These are phyloP conservation scores for Deinandra increscens DNA, from an alignment of 129 eudicot species.

Conservation along the genomic window DNA sequence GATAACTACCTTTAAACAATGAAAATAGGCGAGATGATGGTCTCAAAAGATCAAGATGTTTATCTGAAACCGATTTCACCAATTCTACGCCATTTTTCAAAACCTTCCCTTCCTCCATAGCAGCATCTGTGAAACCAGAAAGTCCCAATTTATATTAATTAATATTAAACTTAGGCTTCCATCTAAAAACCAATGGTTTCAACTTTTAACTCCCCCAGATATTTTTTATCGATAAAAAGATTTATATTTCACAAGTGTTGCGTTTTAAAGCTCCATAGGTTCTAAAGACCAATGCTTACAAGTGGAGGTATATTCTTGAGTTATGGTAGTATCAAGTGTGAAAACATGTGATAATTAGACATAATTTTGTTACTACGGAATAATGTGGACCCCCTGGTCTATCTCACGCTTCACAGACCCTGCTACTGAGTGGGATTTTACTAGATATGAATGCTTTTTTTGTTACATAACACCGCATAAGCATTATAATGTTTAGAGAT, in stretches of 20 bases:
- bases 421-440: too few relatives aligned
- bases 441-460: neutral
- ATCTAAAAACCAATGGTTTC: slow-evolving; percentile 5
- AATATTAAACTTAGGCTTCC: slow-evolving; percentile 2
- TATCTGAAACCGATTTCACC: slow-evolving; percentile 75
- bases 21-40: slow-evolving; percentile 77
- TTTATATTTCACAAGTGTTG: neutral
- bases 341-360: neutral
- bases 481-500: neutral
- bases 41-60: slow-evolving; percentile 93
- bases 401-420: too few relatives aligned
- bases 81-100: slow-evolving; percentile 61
- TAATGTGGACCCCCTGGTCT: neutral
- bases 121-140: slow-evolving; percentile 71
- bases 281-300: neutral
- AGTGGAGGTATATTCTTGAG: neutral
- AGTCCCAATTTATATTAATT: slow-evolving; percentile 38
- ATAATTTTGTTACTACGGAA: neutral
- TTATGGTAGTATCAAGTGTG: neutral
- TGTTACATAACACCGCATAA: neutral
- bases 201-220: slow-evolving; percentile 7
- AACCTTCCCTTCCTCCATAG: slow-evolving; percentile 68
- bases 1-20: slow-evolving; percentile 64
- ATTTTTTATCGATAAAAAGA: neutral
- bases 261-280: slow-evolving; percentile 1